Base-by-base conservation (phyloP, 768 basidiomycete genomes). In the Psilocybe azurescens region DNA sequence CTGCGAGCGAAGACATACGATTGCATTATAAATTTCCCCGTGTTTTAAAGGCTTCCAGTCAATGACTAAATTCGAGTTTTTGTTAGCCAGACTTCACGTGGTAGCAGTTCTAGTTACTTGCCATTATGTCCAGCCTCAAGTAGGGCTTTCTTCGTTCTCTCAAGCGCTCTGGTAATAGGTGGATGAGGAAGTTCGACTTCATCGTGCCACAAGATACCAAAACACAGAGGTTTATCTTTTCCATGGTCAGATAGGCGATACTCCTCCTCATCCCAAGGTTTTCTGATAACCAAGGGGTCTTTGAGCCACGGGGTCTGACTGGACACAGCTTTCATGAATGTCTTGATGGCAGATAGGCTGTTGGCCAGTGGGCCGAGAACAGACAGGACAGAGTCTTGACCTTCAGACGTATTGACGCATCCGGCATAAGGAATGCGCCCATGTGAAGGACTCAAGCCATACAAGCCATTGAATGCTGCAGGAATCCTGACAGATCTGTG, bases 351-450 rank as follows among this genome's bases (percentile, higher is more conserved):
- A 11, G 71, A 75, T 50, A 93, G 63, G 33, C 84, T 84, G 48
- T 75, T 78, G 2, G 86, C 77, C 53, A 94, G 77, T 5, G 94
- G 94, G 0, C 94, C 94, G 10, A 94, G 78, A 30, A 93, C 89
- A 2, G 91, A 91, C 3, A 78, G 77, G 32, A 91, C 68, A 13
- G 88, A 85, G 62, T 93, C 91, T 70, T 89, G 86, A 20, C 93
- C 93, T 71, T 88, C 83, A 29, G 86, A 69, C 1, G 86, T 83
- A 72, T 89, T 92, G 3, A 81, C 75, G 5, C 85, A 84, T 20
- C 88, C 87, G n/a, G 78, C 75, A 69, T 89, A 93, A 0, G 93
- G 93, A 2, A 93, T 73, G 20, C 93, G 85, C 46, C 84, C 78
- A 66, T 81, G 90, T 13, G 88, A 89, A 0, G 90, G 90, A 5